Conservation (phyloP, 352 stramenopile genomes). For the Phytophthora vignae region DNA sequence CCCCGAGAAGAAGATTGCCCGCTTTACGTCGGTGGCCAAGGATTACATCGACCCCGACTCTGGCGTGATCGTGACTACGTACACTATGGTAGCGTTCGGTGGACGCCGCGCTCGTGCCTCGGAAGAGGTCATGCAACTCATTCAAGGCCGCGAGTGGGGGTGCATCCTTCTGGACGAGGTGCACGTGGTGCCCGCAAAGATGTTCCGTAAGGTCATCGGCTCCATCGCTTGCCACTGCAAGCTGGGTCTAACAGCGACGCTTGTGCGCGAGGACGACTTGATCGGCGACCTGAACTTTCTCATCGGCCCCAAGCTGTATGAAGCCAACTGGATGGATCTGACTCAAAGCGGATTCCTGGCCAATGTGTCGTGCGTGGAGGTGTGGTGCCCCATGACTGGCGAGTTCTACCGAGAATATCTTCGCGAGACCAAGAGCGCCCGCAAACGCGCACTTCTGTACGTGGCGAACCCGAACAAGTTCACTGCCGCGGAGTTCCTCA, state of each 20-base stretch:
- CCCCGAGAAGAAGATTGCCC: conserved; percentile 84
- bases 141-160: conserved; percentile 98
- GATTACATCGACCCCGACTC: conserved; percentile 86
- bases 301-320: conserved; percentile 97
- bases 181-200: conserved; percentile 98
- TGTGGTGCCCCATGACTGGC: conserved; percentile 99
- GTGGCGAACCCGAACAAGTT: conserved; percentile 99
- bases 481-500: conserved; percentile 95
- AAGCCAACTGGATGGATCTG: conserved; percentile 99
- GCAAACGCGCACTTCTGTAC: conserved; percentile 96
- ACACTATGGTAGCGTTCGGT: conserved; percentile 97
- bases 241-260: conserved; percentile 98
- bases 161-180: conserved; percentile 97
- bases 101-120: conserved; percentile 92
- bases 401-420: conserved; percentile 97
- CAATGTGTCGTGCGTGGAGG: conserved; percentile 98
- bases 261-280: conserved; percentile 99
- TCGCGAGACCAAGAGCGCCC: conserved; percentile 87
- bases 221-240: conserved; percentile 97
- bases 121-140: conserved; percentile 96
- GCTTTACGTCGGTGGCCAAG: conserved; percentile 85
- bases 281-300: conserved; percentile 99
- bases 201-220: conserved; percentile 97
- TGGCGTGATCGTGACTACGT: conserved; percentile 97
- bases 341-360: conserved; percentile 97